These are phyloP conservation scores for Suhomyces guaymorum DNA, from an alignment of 1,139 yeast species.

Conservation along the genomic window DNA sequence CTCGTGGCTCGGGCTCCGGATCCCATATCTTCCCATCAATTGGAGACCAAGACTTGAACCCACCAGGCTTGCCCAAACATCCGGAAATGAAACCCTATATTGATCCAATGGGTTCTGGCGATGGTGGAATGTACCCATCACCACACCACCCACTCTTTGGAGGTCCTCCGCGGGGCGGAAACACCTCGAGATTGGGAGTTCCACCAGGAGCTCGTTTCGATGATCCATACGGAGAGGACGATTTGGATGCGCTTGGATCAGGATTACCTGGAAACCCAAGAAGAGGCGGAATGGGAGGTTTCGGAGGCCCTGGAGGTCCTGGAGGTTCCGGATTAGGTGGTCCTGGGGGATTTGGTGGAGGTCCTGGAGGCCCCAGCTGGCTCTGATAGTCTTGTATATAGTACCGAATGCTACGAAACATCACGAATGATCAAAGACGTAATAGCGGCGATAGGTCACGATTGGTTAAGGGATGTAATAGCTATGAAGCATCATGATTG, in stretches of 20 bases:
- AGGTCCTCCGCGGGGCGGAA: conserved; percentile 23
- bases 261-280: conserved; percentile 52
- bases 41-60: conserved; percentile 55
- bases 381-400: no score
- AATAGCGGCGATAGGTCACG: no score
- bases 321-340: conserved; percentile 12
- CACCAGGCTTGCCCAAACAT: conserved; percentile 45
- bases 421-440: no score
- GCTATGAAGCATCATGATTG: no score
- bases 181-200: conserved; percentile 32
- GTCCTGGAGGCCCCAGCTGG: conserved; percentile 8
- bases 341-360: conserved; percentile 8
- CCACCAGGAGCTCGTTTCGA: conserved; percentile 58
- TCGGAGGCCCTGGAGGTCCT: conserved; percentile 13
- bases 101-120: conserved; percentile 32
- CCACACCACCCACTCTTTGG: conserved; percentile 52
- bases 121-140: conserved; percentile 59
- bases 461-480: no score
- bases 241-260: conserved; percentile 41
- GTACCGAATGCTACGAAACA: no score
- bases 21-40: conserved; percentile 30
- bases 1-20: conserved; percentile 4
- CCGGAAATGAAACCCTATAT: conserved; percentile 45
- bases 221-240: conserved; percentile 52
- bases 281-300: conserved; percentile 3